These are phyloP conservation scores for Coniochaeta ligniaria DNA, from an alignment of 2,329 filamentous ascomycete species.

Conservation along the genomic window DNA sequence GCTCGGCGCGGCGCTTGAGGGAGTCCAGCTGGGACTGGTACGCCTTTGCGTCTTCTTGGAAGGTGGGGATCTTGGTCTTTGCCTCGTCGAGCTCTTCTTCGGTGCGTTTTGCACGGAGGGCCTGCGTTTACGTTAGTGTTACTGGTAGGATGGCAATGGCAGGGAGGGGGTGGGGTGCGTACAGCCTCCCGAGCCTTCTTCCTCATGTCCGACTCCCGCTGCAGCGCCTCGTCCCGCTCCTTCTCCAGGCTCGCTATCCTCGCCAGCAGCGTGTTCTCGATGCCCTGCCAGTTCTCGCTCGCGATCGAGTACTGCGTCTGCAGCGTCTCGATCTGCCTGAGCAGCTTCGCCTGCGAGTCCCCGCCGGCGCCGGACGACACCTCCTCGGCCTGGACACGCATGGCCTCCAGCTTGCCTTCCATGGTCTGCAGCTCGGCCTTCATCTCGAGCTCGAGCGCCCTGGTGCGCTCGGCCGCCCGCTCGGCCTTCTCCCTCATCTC, in stretches of 20 bases:
- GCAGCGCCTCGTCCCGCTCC: conserved; percentile 79
- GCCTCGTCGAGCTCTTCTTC: conserved; percentile 79
- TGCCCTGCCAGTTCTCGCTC: conserved; percentile 95
- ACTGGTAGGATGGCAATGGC: background rate
- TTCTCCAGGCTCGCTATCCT: conserved; percentile 75
- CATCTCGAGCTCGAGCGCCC: conserved; percentile 66
- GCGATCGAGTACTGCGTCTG: conserved; percentile 94
- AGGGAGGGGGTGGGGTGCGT: conserved; percentile 22
- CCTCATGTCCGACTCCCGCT: conserved; percentile 78
- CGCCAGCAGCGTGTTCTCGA: conserved; percentile 78
- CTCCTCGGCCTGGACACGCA: conserved; percentile 82
- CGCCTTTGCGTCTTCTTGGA: conserved; percentile 56
- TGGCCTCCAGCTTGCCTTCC: conserved; percentile 83
- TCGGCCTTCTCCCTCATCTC: conserved; percentile 68
- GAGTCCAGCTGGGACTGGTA: conserved; percentile 53
- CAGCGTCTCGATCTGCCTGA: conserved; percentile 89
- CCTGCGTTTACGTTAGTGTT: conserved; percentile 37
- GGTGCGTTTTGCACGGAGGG: conserved; percentile 53
- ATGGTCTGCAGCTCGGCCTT: conserved; percentile 70
- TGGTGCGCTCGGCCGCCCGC: conserved; percentile 63
- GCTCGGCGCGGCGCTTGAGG: conserved; percentile 57
- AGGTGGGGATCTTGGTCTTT: conserved; percentile 53
- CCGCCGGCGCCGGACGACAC: conserved; percentile 74
- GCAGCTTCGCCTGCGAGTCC: conserved; percentile 79
- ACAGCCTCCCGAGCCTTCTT: conserved; percentile 84